Base-by-base conservation (phyloP, 192 early-diverging fungal genomes). In the Chytriomyces confervae region DNA sequence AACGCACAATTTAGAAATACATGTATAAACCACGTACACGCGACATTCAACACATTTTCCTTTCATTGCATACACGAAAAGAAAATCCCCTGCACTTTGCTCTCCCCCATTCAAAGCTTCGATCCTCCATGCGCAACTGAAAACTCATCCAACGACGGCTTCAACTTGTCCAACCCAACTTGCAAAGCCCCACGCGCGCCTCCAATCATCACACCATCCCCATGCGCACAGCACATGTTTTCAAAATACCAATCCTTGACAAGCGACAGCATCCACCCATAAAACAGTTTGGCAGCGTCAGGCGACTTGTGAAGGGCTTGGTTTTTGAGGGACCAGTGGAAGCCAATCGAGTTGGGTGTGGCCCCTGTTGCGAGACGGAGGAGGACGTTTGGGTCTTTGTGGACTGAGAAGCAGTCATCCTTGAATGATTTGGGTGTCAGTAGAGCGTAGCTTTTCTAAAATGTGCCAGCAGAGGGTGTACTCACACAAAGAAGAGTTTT, bases 221-320 rank as follows among this genome's bases (percentile, higher is more conserved):
- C 46, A 62, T 80, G 79, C 9, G 79, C 79, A 6, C 57, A 64
- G 7, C 43, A 10, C 13, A 80, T 69, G 47, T 77, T 77, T 23
- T 80, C 79, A 68, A 77, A 76, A 57, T 80, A 74, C 75, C 74
- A 77, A 29, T 80, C 79, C n/a, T 76, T 66, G 11, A 80, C 16
- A n/a, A 80, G 6, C 24, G 69, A 66, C 18, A 27, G 48, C 5
- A 77, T 16, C 72, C 72, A 80, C 10, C 50, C 53, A 45, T 57
- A 62, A 64, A 80, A 80, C 66, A 78, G 13, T 44, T 77, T 7
- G 24, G 75, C 66, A 9, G 75, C 74, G 11, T 77, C 75, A 16
- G 43, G 44, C 8, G 62, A 61, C 2, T 24, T 45, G 61, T 27
- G 49, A 0, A 80, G 67, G 13, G 64, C 74, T 20, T 27, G 62